Evolutionary conservation across 1,284 basidiomycete genomes (phyloP).

Genomic region (Mycosarcoma maydis): DNA sequence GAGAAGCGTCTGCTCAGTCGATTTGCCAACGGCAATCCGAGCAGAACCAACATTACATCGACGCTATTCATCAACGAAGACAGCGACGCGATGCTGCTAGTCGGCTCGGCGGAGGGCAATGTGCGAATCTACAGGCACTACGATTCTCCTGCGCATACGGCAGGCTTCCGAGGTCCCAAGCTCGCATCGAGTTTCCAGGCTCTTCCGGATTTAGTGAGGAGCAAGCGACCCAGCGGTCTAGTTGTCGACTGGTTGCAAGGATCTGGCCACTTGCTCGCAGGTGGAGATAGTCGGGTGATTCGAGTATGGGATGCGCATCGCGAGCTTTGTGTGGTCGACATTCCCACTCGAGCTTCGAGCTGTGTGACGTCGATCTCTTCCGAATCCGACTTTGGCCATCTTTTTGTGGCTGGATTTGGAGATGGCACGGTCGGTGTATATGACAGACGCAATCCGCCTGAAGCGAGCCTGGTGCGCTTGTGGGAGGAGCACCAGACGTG

Average conservation of each 20-base stretch:
- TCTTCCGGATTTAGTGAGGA: conserved; percentile 79
- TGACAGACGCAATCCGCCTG: conserved; percentile 85
- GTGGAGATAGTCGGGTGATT: conserved; percentile 88
- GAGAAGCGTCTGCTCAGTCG: conserved; percentile 78
- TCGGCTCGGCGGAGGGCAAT: conserved; percentile 87
- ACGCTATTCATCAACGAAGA: conserved; percentile 97
- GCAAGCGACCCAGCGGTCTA: conserved; percentile 80
- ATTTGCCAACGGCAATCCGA: conserved; percentile 89
- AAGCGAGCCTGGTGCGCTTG: conserved; percentile 82
- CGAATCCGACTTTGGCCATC: conserved; percentile 80
- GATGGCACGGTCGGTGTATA: conserved; percentile 91
- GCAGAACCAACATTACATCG: conserved; percentile 84
- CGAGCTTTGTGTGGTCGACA: conserved; percentile 82
- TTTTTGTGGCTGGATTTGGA: conserved; percentile 90
- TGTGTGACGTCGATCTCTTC: conserved; percentile 86
- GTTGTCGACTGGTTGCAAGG: conserved; percentile 94
- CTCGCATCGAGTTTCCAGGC: conserved; percentile 94
- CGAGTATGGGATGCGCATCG: conserved; percentile 95
- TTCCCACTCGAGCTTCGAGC: conserved; percentile 88
- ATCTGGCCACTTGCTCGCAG: conserved; percentile 83
- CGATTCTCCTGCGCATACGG: conserved; percentile 61
- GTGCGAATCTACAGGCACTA: conserved; percentile 93
- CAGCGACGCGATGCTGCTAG: conserved; percentile 87
- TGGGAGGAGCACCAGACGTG: conserved; percentile 84
- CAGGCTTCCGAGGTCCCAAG: conserved; percentile 70